Percentiles rank a stretch among this genome's conserved stretches.
These are phyloP conservation scores for Cladophialophora chaetospira DNA, from an alignment of 2,329 filamentous ascomycete species.

Conservation along the genomic window DNA sequence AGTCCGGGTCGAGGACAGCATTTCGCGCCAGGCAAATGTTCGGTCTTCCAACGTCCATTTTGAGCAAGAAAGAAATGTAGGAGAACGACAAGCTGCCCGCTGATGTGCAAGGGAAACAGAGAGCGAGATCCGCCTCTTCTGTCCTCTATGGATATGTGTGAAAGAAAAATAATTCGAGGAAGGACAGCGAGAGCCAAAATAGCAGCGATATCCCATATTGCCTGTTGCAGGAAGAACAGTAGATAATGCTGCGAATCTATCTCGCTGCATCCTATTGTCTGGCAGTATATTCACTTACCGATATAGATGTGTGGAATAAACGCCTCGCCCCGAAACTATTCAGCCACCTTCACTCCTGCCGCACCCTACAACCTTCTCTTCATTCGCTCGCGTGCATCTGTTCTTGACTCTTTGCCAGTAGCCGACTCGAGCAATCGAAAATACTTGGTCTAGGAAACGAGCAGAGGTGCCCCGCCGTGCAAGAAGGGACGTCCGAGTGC, in stretches of 20 bases:
- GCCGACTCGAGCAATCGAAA: not conserved
- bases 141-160: not conserved
- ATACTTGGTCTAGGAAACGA: not conserved
- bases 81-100: not conserved
- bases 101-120: not conserved
- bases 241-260: not conserved
- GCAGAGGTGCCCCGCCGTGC: not conserved
- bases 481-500: not conserved
- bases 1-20: conserved; percentile 13
- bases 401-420: not conserved
- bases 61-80: not conserved
- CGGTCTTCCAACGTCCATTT: conserved; percentile 17
- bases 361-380: conserved; percentile 19
- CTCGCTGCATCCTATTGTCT: conserved; percentile 4
- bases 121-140: not conserved
- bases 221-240: conserved; percentile 9
- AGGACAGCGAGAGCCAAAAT: not conserved
- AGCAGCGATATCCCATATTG: not conserved
- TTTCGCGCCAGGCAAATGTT: conserved; percentile 11
- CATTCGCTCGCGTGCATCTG: conserved; percentile 5
- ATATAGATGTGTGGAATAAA: conserved; percentile 10
- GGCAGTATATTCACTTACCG: conserved; percentile 21
- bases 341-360: conserved; percentile 25
- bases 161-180: not conserved
- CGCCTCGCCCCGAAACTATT: conserved; percentile 16